Percentiles rank a stretch among this genome's conserved stretches.
Evolutionary conservation across 2,329 filamentous ascomycete species (phyloP).

Genomic region (Exophiala xenobiotica): DNA sequence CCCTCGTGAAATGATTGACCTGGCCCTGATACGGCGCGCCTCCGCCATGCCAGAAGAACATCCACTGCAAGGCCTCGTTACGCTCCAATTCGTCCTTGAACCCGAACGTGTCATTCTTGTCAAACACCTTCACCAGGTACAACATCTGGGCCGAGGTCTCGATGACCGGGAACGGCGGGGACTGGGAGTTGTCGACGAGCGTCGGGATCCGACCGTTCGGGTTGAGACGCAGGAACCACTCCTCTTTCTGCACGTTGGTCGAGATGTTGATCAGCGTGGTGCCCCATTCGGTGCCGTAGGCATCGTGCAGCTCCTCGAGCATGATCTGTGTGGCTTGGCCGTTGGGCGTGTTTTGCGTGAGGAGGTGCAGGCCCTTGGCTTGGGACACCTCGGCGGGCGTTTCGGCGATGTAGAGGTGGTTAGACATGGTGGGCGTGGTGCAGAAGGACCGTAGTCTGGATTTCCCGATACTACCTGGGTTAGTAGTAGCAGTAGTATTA

Average conservation of each 20-base stretch:
- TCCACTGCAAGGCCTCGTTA: constrained; percentile 52
- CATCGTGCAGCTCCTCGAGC: constrained; percentile 55
- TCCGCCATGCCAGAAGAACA: constrained; percentile 51
- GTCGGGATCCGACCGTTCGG: constrained; percentile 48
- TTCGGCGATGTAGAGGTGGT: constrained; percentile 44
- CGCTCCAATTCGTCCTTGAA: constrained; percentile 54
- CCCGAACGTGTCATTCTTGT: constrained; percentile 51
- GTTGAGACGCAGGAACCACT: constrained; percentile 39
- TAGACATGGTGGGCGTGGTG: constrained; percentile 35
- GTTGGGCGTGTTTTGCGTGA: constrained; percentile 54
- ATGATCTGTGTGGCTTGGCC: constrained; percentile 55
- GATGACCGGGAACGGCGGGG: constrained; percentile 52
- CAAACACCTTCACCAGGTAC: constrained; percentile 52
- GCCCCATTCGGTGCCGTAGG: constrained; percentile 51
- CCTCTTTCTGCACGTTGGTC: constrained; percentile 57
- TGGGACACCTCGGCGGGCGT: constrained; percentile 48
- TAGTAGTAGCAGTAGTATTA: no score
- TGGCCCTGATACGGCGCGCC: constrained; percentile 39
- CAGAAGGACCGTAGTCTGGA: no score
- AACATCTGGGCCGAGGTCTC: constrained; percentile 56
- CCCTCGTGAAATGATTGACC: constrained; percentile 47
- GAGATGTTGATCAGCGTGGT: constrained; percentile 51
- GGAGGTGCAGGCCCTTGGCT: constrained; percentile 53
- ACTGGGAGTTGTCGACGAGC: constrained; percentile 51
- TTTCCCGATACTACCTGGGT: no score